Conservation (phyloP, 2,329 filamentous ascomycete species). For the Rutstroemia sp. region DNA sequence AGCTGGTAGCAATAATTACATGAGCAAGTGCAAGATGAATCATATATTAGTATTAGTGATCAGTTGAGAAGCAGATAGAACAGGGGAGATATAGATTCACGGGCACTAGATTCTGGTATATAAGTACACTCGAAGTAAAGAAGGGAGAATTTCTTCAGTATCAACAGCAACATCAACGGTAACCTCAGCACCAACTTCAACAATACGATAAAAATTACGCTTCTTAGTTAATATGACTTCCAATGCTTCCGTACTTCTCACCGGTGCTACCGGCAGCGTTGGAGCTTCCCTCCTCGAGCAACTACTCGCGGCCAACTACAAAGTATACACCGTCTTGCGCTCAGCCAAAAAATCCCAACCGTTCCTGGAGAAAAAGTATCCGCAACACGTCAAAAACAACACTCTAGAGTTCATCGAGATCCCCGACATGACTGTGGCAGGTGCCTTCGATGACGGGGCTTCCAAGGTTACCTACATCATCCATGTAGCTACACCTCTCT, state of each 20-base stretch:
- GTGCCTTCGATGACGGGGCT: slow-evolving; percentile 5
- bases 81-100: no score
- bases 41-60: no score
- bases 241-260: slow-evolving; percentile 2
- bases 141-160: no score
- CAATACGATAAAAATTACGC: no score
- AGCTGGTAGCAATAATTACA: no score
- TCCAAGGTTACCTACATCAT: background rate
- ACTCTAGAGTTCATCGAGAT: slow-evolving; percentile 3
- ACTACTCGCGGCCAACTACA: slow-evolving; percentile 1
- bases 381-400: background rate
- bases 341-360: background rate
- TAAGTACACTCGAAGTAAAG: no score
- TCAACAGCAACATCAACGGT: no score
- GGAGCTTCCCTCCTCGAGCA: slow-evolving; percentile 2
- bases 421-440: slow-evolving; percentile 5
- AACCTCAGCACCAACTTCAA: no score
- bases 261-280: slow-evolving; percentile 9
- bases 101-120: no score
- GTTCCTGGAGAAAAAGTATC: slow-evolving; percentile 8
- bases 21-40: no score
- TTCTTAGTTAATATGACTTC: background rate
- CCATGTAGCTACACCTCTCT: background rate
- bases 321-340: slow-evolving; percentile 3
- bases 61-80: no score